A percentile compares a stretch with the other conserved stretches of the same genome.
Conservation (phyloP, 345 rosid species). For the Gossypium mustelinum region DNA sequence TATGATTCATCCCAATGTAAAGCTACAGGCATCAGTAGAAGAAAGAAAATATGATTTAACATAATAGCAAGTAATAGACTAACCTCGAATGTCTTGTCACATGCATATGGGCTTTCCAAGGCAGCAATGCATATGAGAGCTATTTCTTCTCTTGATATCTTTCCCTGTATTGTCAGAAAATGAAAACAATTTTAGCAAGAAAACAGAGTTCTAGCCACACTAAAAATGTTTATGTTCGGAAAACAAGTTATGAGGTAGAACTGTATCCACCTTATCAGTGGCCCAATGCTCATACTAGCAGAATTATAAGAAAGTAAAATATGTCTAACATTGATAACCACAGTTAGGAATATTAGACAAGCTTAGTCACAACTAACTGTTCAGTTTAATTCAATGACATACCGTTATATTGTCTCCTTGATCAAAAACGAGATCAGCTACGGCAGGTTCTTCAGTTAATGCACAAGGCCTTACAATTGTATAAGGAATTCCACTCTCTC, state of each 20-base stretch:
- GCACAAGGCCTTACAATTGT: conserved; percentile 91
- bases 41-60: background rate
- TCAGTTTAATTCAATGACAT: conserved; percentile 5
- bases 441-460: conserved; percentile 94
- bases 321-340: background rate
- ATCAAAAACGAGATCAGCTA: conserved; percentile 86
- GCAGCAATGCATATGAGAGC: conserved; percentile 84
- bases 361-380: conserved; percentile 2
- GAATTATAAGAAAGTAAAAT: background rate
- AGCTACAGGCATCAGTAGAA: conserved; percentile 2
- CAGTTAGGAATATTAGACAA: background rate
- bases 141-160: conserved; percentile 89
- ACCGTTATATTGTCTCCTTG: conserved; percentile 94
- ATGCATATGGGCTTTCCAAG: conserved; percentile 70
- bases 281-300: background rate
- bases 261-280: conserved; percentile 18
- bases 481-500: conserved; percentile 84
- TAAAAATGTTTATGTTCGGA: background rate
- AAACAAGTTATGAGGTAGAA: background rate
- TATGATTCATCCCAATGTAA: background rate
- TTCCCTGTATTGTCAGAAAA: conserved; percentile 48
- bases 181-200: background rate
- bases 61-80: background rate
- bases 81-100: conserved; percentile 92
- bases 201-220: background rate